A percentile compares a stretch with the other conserved stretches of the same genome.
Evolutionary conservation across 2,329 filamentous ascomycete species (phyloP).

Genomic region (Purpureocillium lavendulum): DNA sequence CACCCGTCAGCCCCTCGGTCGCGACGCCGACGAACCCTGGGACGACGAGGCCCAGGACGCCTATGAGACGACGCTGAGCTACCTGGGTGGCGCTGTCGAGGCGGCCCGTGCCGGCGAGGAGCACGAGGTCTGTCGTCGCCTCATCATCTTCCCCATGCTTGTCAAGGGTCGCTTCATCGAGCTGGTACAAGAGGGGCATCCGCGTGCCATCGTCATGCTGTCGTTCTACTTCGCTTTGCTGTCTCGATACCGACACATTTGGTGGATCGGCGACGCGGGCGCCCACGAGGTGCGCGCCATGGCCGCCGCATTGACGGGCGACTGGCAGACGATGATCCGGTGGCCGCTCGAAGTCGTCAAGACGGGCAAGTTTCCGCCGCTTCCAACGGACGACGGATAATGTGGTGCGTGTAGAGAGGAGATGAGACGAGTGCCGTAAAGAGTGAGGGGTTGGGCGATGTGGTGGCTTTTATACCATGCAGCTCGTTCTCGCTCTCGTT

Average conservation of each 20-base stretch:
- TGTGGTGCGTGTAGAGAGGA: too few relatives aligned
- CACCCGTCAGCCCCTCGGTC: neutral
- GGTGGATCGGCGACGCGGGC: constrained; percentile 7
- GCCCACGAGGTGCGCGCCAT: constrained; percentile 4
- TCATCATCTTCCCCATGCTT: constrained; percentile 8
- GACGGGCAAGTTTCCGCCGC: constrained; percentile 2
- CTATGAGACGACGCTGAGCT: constrained; percentile 11
- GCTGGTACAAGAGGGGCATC: constrained; percentile 4
- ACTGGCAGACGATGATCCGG: constrained; percentile 4
- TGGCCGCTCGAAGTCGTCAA: constrained; percentile 6
- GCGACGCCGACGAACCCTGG: constrained; percentile 10
- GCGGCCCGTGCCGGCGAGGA: constrained; percentile 1
- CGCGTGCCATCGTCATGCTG: constrained; percentile 5
- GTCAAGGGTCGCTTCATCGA: constrained; percentile 8
- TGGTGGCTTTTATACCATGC: too few relatives aligned
- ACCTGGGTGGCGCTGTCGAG: constrained; percentile 8
- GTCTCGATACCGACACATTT: constrained; percentile 3
- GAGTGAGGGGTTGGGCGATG: too few relatives aligned
- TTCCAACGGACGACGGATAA: neutral
- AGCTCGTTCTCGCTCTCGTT: constrained; percentile 2
- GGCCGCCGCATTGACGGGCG: constrained; percentile 1
- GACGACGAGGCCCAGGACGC: constrained; percentile 10
- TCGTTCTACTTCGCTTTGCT: constrained; percentile 7
- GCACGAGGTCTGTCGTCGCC: constrained; percentile 2
- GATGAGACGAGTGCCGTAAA: too few relatives aligned